Base-by-base conservation (phyloP, 768 basidiomycete species). In the Trametes punicea region DNA sequence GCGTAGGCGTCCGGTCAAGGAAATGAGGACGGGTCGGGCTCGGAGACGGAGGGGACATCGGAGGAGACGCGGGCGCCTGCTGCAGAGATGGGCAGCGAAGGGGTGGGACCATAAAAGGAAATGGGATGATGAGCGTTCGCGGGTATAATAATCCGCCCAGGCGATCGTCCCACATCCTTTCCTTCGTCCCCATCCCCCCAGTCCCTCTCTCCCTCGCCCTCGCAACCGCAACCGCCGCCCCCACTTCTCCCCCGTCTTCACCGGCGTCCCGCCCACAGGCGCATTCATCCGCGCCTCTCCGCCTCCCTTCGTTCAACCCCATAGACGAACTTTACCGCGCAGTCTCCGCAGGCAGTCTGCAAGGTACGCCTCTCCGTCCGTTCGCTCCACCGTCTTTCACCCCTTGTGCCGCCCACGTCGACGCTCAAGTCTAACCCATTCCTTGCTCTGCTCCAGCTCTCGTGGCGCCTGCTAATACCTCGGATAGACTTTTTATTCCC, bases 201-300 rank as follows among this genome's bases (percentile, higher is more conserved):
- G n/a, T 13, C 20, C 11, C 34, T 33, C 44, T n/a, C 48, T 38
- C 38, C 42, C 48, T 31, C 47, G 21, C 54, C 38, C 21, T 38
- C 31, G 13, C 34, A 16, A 6, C 38, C 38, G 13, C 36, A 23
- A 27, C 36, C 21, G 13, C 25, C 4, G 0, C 36, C 29, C 49
- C 58, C 48, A 50, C 46, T 51, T 46, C 42, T 20, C 29, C 53
- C 39, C 33, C 44, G 46, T 44, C 41, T 42, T 64, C 48, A 36
- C 31, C 54, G 58, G 54, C 58, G 49, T 46, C 53, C 58, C 42
- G 53, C 42, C 53, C 47, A 26, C 27, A 31, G 52, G 44, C 57
- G 57, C 57, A 54, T 55, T 60, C 58, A 60, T 51, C 58, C 58
- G 58, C 58, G 53, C 52, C 52, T 30, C 23, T 21, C 40, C 40